Base-by-base conservation (phyloP, 2,329 filamentous ascomycete genomes). In the Stagonosporopsis vannaccii region DNA sequence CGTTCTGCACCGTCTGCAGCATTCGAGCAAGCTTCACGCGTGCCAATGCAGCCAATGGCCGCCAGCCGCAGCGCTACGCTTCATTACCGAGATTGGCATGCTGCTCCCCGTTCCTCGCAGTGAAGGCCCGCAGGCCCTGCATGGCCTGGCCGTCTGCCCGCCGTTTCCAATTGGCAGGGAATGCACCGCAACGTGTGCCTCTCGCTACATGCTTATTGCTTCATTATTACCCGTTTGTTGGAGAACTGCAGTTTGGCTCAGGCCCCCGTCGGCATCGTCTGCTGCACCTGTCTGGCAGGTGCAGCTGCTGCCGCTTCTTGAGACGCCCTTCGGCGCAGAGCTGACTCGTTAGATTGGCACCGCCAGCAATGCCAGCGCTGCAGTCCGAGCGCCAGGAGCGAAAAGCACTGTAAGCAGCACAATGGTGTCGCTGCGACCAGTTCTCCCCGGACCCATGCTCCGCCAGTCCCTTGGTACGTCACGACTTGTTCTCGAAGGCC, bases 291-390 rank as follows among this genome's bases (percentile, higher is more conserved):
- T 50, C 22, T 41, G 28, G 36, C 53, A 5, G 42, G 32, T 51
- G 30, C 25, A 8, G 20, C 41, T 35, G 39, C 48, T 15, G 32
- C 47, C 47, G 47, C 53, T 28, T 42, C 35, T 42, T 56, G 53
- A 56, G 42, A 56, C 53, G 37, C 23, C 30, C 42, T 51, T 37
- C 25, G 53, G 47, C 32, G 36, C 47, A 36, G 37, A 8, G 30
- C 53, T 56, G 53, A 56, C 53, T 56, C 53, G 53, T 56, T 51
- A 56, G 53, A 56, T 56, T 56, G 48, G 26, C 43, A 28, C 12
- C 28, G 36, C 50, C 47, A 51, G 53, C 46, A 56, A 8, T 20
- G 53, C 53, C 53, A 51, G 36, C 42, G 12, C 37, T 56, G 53
- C 53, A 51, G 42, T 47, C 53, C 46, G 36, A 51, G 53, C 53